phyloP scores from a whole-genome alignment of 1,284 basidiomycete species.

The Irpex sp. region DNA sequence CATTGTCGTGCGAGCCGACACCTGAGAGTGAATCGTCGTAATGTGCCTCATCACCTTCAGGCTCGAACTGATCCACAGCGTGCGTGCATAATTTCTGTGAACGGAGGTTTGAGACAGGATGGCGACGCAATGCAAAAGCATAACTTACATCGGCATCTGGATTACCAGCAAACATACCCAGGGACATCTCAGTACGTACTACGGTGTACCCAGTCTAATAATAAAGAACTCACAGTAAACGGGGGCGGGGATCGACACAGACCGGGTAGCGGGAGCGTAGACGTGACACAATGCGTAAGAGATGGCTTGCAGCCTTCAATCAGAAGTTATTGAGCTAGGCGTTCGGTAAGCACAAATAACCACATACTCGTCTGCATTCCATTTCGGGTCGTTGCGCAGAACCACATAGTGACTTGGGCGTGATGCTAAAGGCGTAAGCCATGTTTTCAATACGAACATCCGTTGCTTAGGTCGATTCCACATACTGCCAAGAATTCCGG shows the following conservation, averaged over 20 bases:
- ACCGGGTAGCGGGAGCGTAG: slow-evolving; percentile 56
- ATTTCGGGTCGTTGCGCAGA: slow-evolving; percentile 46
- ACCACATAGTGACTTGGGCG: slow-evolving; percentile 59
- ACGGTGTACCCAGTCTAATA: neutral
- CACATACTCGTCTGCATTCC: slow-evolving; percentile 31
- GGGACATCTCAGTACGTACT: too few relatives aligned
- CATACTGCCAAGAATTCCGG: slow-evolving; percentile 45
- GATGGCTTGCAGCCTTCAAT: slow-evolving; percentile 46
- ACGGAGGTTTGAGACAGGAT: neutral
- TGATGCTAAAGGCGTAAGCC: slow-evolving; percentile 31
- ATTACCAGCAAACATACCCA: too few relatives aligned
- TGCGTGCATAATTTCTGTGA: slow-evolving; percentile 51
- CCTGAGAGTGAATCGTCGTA: slow-evolving; percentile 32
- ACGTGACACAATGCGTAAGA: slow-evolving; percentile 53
- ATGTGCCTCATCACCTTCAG: slow-evolving; percentile 21
- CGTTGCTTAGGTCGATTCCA: slow-evolving; percentile 1
- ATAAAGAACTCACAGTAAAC: slow-evolving; percentile 53
- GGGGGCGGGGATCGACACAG: slow-evolving; percentile 64
- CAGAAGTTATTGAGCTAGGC: neutral
- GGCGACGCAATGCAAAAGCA: neutral
- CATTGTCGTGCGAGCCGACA: slow-evolving; percentile 14
- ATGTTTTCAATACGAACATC: too few relatives aligned
- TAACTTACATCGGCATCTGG: slow-evolving; percentile 52
- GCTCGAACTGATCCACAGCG: slow-evolving; percentile 41
- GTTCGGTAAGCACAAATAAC: neutral